These are phyloP conservation scores for Carnegiea gigantea DNA, from an alignment of 179 eudicot genomes.

Conservation along the genomic window DNA sequence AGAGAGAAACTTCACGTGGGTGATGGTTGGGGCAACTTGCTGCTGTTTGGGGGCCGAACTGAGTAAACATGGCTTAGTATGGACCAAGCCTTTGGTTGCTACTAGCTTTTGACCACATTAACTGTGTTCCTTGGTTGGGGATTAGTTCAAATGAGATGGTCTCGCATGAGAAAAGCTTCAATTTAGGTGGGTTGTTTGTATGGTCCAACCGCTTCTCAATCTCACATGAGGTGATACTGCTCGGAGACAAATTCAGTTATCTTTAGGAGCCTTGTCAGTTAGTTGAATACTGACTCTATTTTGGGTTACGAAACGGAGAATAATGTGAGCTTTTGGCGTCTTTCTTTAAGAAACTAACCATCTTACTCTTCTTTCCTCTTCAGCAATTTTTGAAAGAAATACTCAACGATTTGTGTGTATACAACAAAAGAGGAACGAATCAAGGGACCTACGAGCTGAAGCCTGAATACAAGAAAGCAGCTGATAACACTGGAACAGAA, in stretches of 20 bases:
- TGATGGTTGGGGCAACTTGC: background rate
- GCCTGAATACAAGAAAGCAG: conserved; percentile 92
- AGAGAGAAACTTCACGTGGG: background rate
- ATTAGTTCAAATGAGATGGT: background rate
- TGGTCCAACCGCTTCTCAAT: background rate
- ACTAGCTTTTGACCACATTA: background rate
- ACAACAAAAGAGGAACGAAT: conserved; percentile 94
- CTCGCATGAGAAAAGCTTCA: background rate
- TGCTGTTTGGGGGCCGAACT: background rate
- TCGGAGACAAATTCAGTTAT: background rate
- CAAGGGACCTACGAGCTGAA: conserved; percentile 97
- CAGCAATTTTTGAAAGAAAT: conserved; percentile 99
- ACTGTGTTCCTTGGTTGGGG: background rate
- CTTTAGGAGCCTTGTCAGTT: background rate
- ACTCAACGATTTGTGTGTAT: conserved; percentile 84
- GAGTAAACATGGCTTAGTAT: background rate
- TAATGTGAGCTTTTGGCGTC: background rate
- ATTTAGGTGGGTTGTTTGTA: background rate
- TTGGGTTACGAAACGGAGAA: background rate
- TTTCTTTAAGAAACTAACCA: background rate
- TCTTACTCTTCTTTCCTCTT: conserved; percentile 9
- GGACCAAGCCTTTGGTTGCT: background rate
- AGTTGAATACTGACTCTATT: background rate
- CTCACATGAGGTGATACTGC: background rate
- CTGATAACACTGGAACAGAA: conserved; percentile 65